Percentiles rank a stretch among this genome's conserved stretches.
These are phyloP conservation scores for Collybiopsis confluens DNA, from an alignment of 768 basidiomycete species.

Conservation along the genomic window DNA sequence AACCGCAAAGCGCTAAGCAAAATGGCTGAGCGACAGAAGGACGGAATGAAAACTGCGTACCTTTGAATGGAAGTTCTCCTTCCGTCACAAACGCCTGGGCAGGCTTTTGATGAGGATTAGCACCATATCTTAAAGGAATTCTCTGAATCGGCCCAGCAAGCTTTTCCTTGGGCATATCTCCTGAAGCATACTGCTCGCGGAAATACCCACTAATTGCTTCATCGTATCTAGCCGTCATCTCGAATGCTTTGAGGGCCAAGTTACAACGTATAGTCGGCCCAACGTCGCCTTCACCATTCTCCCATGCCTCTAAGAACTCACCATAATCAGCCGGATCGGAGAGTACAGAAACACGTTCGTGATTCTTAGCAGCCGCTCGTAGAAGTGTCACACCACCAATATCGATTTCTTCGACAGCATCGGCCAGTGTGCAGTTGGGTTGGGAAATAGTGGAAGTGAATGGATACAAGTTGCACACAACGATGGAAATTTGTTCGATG, in stretches of 20 bases:
- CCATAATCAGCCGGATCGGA: slow-evolving; percentile 88
- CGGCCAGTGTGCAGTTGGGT: slow-evolving; percentile 83
- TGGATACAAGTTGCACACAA: slow-evolving; percentile 99
- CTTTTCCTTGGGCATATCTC: slow-evolving; percentile 60
- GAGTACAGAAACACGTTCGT: slow-evolving; percentile 84
- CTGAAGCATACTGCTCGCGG: slow-evolving; percentile 89
- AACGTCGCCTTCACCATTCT: slow-evolving; percentile 68
- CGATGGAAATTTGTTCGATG: slow-evolving; percentile 92
- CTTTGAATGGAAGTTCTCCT: slow-evolving; percentile 91
- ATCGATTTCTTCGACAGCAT: slow-evolving; percentile 96
- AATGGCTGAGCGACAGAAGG: neutral
- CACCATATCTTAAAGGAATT: slow-evolving; percentile 87
- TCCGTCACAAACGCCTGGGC: slow-evolving; percentile 92
- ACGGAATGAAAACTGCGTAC: slow-evolving; percentile 31
- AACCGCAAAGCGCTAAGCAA: slow-evolving; percentile 75
- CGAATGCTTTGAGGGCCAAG: slow-evolving; percentile 94
- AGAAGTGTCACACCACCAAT: slow-evolving; percentile 98
- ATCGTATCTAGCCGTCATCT: slow-evolving; percentile 93
- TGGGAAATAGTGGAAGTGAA: slow-evolving; percentile 89
- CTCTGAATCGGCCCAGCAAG: slow-evolving; percentile 74
- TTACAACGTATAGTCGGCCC: slow-evolving; percentile 67
- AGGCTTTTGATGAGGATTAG: slow-evolving; percentile 98
- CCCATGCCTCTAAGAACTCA: slow-evolving; percentile 76
- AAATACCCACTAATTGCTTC: slow-evolving; percentile 96
- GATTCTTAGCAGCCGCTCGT: slow-evolving; percentile 97